These are phyloP conservation scores for Jaapia argillacea DNA, from an alignment of 768 basidiomycete species.

Conservation along the genomic window DNA sequence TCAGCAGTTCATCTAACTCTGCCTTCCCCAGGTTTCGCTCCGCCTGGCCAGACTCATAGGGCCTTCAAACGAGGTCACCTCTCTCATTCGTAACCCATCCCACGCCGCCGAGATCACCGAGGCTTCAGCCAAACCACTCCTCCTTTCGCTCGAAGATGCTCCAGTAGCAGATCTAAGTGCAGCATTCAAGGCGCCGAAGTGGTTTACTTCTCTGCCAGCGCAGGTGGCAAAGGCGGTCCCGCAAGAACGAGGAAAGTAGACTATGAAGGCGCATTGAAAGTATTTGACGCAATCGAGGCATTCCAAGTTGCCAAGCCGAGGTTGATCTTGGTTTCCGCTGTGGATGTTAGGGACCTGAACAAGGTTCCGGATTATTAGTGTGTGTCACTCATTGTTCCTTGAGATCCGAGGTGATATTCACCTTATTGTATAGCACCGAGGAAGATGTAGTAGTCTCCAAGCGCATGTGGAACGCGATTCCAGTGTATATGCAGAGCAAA, in stretches of 20 bases:
- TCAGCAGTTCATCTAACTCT: background rate
- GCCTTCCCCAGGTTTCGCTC: constrained; percentile 28
- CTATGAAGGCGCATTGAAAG: constrained; percentile 57
- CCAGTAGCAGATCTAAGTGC: constrained; percentile 33
- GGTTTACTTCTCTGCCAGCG: constrained; percentile 34
- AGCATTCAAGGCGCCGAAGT: constrained; percentile 28
- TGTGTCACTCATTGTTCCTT: constrained; percentile 16
- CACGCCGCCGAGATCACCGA: constrained; percentile 38
- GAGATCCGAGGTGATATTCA: background rate
- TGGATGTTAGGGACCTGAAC: constrained; percentile 43
- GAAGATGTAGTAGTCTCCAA: constrained; percentile 34
- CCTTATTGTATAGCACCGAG: constrained; percentile 24
- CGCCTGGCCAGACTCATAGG: constrained; percentile 42
- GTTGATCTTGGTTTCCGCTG: constrained; percentile 47
- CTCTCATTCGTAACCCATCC: constrained; percentile 40
- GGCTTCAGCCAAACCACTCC: constrained; percentile 31
- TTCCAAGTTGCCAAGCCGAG: constrained; percentile 38
- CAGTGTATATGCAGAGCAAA: constrained; percentile 30
- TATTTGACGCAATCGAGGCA: constrained; percentile 57
- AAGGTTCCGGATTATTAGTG: constrained; percentile 41
- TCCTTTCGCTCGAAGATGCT: constrained; percentile 49
- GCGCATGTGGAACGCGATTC: constrained; percentile 32
- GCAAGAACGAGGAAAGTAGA: constrained; percentile 47
- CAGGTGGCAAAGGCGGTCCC: constrained; percentile 48
- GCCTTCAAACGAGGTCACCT: constrained; percentile 29